Evolutionary conservation across 2,329 filamentous ascomycete genomes (phyloP), one percentile per base, ranked within the genome.

Genomic region (Aspergillus aculeatinus): DNA sequence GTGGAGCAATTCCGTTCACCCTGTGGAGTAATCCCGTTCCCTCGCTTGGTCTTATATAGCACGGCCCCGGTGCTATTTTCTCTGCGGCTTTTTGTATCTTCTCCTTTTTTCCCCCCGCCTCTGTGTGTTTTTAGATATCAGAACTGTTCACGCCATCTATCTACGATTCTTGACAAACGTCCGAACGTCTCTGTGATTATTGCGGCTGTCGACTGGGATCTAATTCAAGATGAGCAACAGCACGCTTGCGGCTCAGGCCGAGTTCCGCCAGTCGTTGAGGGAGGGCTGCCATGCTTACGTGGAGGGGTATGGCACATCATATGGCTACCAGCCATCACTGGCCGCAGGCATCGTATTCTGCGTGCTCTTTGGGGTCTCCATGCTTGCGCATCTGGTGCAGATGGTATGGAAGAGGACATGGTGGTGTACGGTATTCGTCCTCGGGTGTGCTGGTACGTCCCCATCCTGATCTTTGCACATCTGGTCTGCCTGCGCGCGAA

Each of bases 371-470:
- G 70, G 71, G 11, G 51, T 76, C 48, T 74, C 74, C 0, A 72
- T 76, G 70, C 50, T 74, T n/a, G 50, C 62, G 5, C 76, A 78
- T 55, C 72, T 66, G 3, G 57, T 70, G 10, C 75, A 78, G 61
- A 65, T 73, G 21, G 60, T 67, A 44, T 76, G 70, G 74, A 77
- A 72, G 57, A 69, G 70, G 54, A 72, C 69, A 27, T 78, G 76
- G 76, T 78, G 76, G 75, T 73, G 70, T 48, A 63, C 62, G n/a
- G 68, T 76, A 2, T 76, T 78, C 52, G 67, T 60, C 33, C 48
- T 78, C 23, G 76, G 76, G 35, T 75, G 74, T 55, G 51, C 77
- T 27, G 69, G 75, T 75, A 67, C 62, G 70, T 63, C 25, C 25
- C 33, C 11, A 16, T 35, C 33, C 9, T 12, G 12, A 35, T 12